Conservation (phyloP, 768 basidiomycete genomes). For the Coprinopsis strossmayeri region DNA sequence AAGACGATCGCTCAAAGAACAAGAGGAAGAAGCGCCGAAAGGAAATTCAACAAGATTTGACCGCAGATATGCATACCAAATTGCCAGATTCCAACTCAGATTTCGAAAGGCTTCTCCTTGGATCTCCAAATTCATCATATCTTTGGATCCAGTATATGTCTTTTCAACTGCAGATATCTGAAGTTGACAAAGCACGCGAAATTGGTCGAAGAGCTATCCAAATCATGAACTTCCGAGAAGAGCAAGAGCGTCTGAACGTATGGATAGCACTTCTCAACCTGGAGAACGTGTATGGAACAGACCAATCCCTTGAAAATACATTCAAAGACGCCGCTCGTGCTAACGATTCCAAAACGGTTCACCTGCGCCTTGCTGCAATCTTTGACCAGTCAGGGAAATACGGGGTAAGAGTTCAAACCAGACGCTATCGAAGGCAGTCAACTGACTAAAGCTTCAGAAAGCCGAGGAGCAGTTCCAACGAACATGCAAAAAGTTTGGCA, state of each 20-base stretch:
- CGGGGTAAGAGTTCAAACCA: constrained; percentile 44
- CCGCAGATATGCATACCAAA: constrained; percentile 81
- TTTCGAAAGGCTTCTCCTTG: constrained; percentile 88
- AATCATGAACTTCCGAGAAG: constrained; percentile 92
- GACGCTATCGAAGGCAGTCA: constrained; percentile 6
- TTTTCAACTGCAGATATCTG: constrained; percentile 94
- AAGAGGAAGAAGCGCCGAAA: constrained; percentile 68
- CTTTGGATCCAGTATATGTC: constrained; percentile 99
- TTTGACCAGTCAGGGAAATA: constrained; percentile 78
- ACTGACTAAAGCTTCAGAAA: constrained; percentile 40
- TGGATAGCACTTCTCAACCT: constrained; percentile 96
- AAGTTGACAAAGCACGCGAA: constrained; percentile 90
- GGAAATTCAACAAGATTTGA: constrained; percentile 72
- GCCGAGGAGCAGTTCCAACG: constrained; percentile 89
- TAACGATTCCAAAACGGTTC: constrained; percentile 90
- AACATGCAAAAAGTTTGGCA: constrained; percentile 90
- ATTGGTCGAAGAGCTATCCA: constrained; percentile 78
- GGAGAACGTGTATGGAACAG: constrained; percentile 89
- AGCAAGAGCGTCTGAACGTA: constrained; percentile 91
- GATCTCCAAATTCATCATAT: constrained; percentile 95
- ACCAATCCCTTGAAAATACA: constrained; percentile 65
- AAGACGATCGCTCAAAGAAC: constrained; percentile 19
- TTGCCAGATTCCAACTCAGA: constrained; percentile 88
- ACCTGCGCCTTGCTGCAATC: constrained; percentile 79
- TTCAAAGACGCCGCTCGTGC: constrained; percentile 88